Base-by-base conservation (phyloP, 176 grass and related monocot species). In the Phoenix dactylifera region DNA sequence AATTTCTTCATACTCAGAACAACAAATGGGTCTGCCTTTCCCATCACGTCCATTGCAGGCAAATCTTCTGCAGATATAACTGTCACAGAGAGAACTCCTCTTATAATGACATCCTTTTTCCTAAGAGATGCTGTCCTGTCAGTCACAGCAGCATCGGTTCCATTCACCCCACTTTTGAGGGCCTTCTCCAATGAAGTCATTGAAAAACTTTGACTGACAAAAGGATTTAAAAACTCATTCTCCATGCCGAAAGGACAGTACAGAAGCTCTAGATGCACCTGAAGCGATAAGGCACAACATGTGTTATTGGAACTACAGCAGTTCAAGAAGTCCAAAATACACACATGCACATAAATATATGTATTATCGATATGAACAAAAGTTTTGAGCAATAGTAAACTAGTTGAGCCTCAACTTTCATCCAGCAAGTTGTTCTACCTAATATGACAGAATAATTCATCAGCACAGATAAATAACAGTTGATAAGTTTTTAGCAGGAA, bases 261-360 rank as follows among this genome's bases (percentile, higher is more conserved):
- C 16, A 97, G 72, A 63, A 97, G 93, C 84, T 97, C 93, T 49
- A 97, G 52, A 59, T 97, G 87, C 55, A 91, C 93, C 93, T 97
- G 77, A 75, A 39, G 22, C 25, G 52, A 56, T 22, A 55, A 56
- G 39, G 52, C 51, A 55, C 10, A 44, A 44, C 9, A 44, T 44
- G 9, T 44, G 35, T 44, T 44, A 44, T 44, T 44, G 35, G 9
- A 12, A 44, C 35, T 0, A 44, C 35, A 0, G 10, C 35, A 10
- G 35, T 14, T 44, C 35, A 44, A 44, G 35, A 44, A 44, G 35
- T 44, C 10, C 12, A 14, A 44, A 12, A 44, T 44, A 14, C 35
- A 44, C 12, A 12, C 10, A 9, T 44, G 35, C 35, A 12, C 35
- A 44, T 9, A 44, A 44, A 44, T 44, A 44, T 12, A 44, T 44